These are phyloP conservation scores for Aspergillus incahuasiensis DNA, from an alignment of 495 filamentous ascomycete species.

Conservation along the genomic window DNA sequence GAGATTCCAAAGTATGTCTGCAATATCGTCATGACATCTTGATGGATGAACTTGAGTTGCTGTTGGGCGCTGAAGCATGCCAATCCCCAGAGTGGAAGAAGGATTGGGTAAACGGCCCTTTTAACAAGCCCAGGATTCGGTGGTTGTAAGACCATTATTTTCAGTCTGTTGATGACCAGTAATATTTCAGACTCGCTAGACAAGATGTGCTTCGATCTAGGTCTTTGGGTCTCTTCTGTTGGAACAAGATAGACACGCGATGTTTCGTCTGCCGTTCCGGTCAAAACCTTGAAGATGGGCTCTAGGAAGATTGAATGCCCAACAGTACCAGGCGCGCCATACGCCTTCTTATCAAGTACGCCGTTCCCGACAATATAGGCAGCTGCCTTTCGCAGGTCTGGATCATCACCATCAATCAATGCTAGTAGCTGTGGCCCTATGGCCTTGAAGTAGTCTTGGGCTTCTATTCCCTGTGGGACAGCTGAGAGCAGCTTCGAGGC, in stretches of 20 bases:
- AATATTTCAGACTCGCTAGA: slow-evolving; percentile 23
- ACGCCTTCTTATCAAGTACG: slow-evolving; percentile 60
- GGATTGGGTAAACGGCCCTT: slow-evolving; percentile 57
- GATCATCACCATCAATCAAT: slow-evolving; percentile 61
- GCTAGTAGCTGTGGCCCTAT: slow-evolving; percentile 63
- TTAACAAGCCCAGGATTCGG: slow-evolving; percentile 71
- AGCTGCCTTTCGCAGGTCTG: slow-evolving; percentile 60
- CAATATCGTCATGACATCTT: slow-evolving; percentile 32
- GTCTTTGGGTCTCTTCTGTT: not conserved
- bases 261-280: slow-evolving; percentile 42
- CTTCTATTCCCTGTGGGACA: slow-evolving; percentile 54
- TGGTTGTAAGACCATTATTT: slow-evolving; percentile 57
- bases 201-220: slow-evolving; percentile 10
- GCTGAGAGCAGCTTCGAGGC: slow-evolving; percentile 59
- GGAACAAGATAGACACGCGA: slow-evolving; percentile 24
- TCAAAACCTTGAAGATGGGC: slow-evolving; percentile 59
- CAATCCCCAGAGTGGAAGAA: slow-evolving; percentile 68
- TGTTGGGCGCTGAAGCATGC: slow-evolving; percentile 48
- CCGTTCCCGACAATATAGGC: slow-evolving; percentile 72
- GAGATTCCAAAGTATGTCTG: slow-evolving; percentile 48
- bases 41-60: slow-evolving; percentile 23
- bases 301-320: slow-evolving; percentile 67
- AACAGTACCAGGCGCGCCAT: slow-evolving; percentile 62
- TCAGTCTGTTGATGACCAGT: slow-evolving; percentile 52
- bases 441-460: slow-evolving; percentile 55